Evolutionary conservation across 805 yeast species (phyloP).

Genomic region (Saccharomycopsis synnaedendra): DNA sequence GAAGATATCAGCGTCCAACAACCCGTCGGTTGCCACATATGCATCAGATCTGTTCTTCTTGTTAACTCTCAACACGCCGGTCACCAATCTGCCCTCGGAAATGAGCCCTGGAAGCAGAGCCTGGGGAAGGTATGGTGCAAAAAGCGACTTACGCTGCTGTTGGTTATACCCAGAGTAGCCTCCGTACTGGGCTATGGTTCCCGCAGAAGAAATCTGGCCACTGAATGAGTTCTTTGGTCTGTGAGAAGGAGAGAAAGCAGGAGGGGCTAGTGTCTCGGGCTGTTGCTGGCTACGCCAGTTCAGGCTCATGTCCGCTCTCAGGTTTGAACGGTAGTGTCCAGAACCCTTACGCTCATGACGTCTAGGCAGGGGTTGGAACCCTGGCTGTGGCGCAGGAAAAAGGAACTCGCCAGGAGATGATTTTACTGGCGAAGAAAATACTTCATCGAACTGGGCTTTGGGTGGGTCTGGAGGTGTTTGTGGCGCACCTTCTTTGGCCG

Average conservation of each 20-base stretch:
- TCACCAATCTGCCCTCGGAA: conserved; percentile 81
- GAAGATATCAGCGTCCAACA: conserved; percentile 91
- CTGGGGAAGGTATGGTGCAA: conserved; percentile 95
- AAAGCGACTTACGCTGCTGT: conserved; percentile 59
- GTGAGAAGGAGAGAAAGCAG: conserved; percentile 63
- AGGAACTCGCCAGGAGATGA: conserved; percentile 43
- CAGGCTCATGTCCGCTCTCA: conserved; percentile 36
- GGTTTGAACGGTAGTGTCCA: conserved; percentile 28
- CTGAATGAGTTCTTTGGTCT: conserved; percentile 61
- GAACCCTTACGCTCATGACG: conserved; percentile 28
- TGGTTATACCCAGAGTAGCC: conserved; percentile 11
- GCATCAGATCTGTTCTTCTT: conserved; percentile 96
- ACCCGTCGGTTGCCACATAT: conserved; percentile 93
- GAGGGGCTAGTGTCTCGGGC: conserved; percentile 29
- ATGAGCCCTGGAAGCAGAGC: conserved; percentile 82
- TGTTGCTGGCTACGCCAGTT: conserved; percentile 59
- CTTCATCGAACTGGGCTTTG: no score
- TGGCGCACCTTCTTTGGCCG: conserved; percentile 47
- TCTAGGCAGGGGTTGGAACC: conserved; percentile 14
- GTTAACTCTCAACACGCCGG: conserved; percentile 88
- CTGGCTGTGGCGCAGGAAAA: conserved; percentile 43
- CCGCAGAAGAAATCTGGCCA: conserved; percentile 44
- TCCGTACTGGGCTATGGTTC: conserved; percentile 14
- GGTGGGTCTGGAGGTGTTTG: conserved; percentile 17
- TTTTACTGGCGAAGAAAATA: conserved; percentile 17